Evolutionary conservation across 2,329 filamentous ascomycete genomes (phyloP), one percentile per base, ranked within the genome.

Genomic region (Dothistroma pini): DNA sequence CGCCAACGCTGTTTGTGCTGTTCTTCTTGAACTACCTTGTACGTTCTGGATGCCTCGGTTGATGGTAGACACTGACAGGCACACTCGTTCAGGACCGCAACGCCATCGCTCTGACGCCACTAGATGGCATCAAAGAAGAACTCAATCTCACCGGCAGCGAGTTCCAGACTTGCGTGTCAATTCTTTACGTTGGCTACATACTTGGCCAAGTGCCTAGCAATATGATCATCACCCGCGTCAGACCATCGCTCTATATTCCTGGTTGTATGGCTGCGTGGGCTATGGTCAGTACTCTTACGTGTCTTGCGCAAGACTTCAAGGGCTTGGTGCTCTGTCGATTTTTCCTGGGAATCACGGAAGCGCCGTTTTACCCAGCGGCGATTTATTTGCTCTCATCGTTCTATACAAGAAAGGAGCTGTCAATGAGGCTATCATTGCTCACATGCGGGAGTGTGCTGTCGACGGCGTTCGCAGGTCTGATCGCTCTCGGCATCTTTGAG

Each of bases 331-430:
- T 16, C 70, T 76, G 3, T 70, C 72, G 49, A 66, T 60, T 66
- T 16, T 56, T 77, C 52, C 69, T 78, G 7, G 75, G 75, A 41
- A 34, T 63, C 21, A 64, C 75, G 1, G 72, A 71, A 7, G 75
- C 75, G n/a, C 66, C 70, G 44, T 72, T 71, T 59, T 70, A 63
- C 71, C 68, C 75, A 0, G 77, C 76, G 14, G 76, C 74, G 41
- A 73, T 77, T 31, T 80, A 77, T 63, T 74, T 76, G 19, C 71
- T 79, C 11, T 73, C 69, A 10, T 73, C 71, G 3, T 80, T 76
- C 73, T 80, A 80, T 64, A 76, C 71, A 2, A 72, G 72, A 52
- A 55, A 63, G 21, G 74, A 78, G 62, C 70, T 77, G 12, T 75
- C 70, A 4, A 72, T 73, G 53, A 70, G 76, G 5, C 68, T 75